Evolutionary conservation across 345 rosid genomes (phyloP), one percentile per base, ranked within the genome.

Genomic region (Eucalyptus shirleyi): DNA sequence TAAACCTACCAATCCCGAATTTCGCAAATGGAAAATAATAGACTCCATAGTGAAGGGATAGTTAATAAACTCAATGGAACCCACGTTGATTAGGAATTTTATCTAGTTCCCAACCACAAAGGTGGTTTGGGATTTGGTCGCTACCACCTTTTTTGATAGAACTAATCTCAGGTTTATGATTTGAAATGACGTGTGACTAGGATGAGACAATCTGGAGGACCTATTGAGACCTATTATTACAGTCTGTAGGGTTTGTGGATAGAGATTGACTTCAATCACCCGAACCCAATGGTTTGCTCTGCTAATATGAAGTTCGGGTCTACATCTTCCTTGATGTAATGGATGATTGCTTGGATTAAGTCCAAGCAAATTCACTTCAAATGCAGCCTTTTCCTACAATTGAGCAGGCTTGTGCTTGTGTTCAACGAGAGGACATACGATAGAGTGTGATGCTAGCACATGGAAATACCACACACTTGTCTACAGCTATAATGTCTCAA

Each of bases 221-320:
- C 23, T 51, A 51, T 18, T 51, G 1, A 51, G 56, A 51, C 2
- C 9, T 18, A 86, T 50, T 45, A 45, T 34, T 21, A 86, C 1
- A 7, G 5, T 53, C 49, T 91, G 2, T 50, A 50, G 5, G 51
- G 88, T 8, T 9, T 91, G 2, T 91, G 49, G 86, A 49, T 15
- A 13, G 92, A 89, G 42, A 89, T 89, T 26, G 89, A 86, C 40
- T 87, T 87, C 28, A 47, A 42, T 12, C 60, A 8, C 18, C 87
- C 51, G 0, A 90, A 87, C 72, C 89, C 89, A 15, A n/a, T 88
- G 10, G 65, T 6, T 9, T 59, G 65, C 87, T 37, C 45, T 11
- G 9, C 34, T 3, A 42, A 6, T 4, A 23, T 11, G 7, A 83
- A 83, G 49, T 50, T 59, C 15, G 2, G 7, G 3, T 60, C 28